Evolutionary conservation across 2,329 filamentous ascomycete genomes (phyloP).

Genomic region (Thelonectria rubi): DNA sequence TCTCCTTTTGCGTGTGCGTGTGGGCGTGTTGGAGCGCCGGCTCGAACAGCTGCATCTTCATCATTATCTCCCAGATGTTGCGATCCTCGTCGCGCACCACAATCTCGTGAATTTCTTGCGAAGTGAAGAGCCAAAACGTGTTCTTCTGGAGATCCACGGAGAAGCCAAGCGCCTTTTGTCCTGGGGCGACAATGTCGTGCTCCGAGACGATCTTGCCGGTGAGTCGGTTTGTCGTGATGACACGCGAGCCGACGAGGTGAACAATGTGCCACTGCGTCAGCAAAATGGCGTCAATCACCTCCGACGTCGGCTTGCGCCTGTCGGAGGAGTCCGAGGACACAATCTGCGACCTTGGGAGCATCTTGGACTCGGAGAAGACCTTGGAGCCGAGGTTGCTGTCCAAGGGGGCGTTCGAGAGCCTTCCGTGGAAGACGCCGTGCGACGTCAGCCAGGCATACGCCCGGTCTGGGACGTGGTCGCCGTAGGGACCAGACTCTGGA

Average conservation of each 20-base stretch:
- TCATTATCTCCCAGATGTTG: constrained; percentile 94
- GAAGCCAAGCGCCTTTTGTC: constrained; percentile 82
- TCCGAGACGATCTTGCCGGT: constrained; percentile 89
- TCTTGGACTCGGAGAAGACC: constrained; percentile 81
- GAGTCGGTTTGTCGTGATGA: constrained; percentile 87
- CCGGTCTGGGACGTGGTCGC: constrained; percentile 72
- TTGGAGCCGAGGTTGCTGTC: constrained; percentile 73
- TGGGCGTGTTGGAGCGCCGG: constrained; percentile 86
- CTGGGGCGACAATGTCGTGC: constrained; percentile 82
- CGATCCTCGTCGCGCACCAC: constrained; percentile 89
- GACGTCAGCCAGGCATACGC: constrained; percentile 91
- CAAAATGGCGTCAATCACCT: constrained; percentile 80
- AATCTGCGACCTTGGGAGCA: constrained; percentile 79
- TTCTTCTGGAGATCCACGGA: constrained; percentile 93
- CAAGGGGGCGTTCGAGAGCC: constrained; percentile 69
- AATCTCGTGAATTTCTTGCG: constrained; percentile 91
- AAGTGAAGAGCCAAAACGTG: constrained; percentile 96
- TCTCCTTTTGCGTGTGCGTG: constrained; percentile 83
- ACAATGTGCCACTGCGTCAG: constrained; percentile 95
- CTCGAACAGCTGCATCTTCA: constrained; percentile 87
- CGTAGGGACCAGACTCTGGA: constrained; percentile 62
- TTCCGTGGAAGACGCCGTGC: constrained; percentile 89
- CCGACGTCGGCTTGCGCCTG: constrained; percentile 72
- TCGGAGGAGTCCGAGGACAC: constrained; percentile 72
- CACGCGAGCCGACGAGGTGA: constrained; percentile 79